Percentiles rank a stretch among this genome's conserved stretches.
Evolutionary conservation across 805 yeast genomes (phyloP).

Genomic region (Candida dendrica): DNA sequence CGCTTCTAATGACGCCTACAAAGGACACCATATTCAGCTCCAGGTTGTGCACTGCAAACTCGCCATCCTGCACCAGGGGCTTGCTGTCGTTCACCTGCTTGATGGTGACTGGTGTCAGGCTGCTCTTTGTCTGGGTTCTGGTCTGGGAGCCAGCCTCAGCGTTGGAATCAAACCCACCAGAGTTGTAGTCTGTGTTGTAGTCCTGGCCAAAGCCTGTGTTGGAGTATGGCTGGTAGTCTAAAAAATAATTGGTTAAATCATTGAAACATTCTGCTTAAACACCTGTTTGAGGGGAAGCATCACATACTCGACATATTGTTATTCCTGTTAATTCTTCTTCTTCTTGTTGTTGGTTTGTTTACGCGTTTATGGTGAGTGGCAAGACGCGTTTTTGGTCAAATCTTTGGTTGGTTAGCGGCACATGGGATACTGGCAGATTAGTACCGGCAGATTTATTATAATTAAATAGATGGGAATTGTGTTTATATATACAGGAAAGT

Average conservation of each 20-base stretch:
- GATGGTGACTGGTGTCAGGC: constrained; percentile 63
- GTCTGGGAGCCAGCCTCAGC: constrained; percentile 26
- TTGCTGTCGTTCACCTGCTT: constrained; percentile 60
- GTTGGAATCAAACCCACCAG: constrained; percentile 28
- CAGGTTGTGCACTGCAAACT: constrained; percentile 50
- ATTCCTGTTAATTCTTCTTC: too few species aligned
- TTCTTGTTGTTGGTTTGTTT: too few species aligned
- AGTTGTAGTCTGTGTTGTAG: constrained; percentile 17
- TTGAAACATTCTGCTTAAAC: background rate
- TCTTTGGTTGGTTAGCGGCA: too few species aligned
- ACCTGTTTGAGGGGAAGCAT: too few species aligned
- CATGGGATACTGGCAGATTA: too few species aligned
- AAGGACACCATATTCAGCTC: constrained; percentile 58
- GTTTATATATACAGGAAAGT: too few species aligned
- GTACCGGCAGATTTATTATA: too few species aligned
- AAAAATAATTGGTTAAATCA: background rate
- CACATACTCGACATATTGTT: background rate
- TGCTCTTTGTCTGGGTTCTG: constrained; percentile 25
- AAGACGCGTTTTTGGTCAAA: background rate
- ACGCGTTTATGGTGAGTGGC: background rate
- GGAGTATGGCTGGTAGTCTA: constrained; percentile 29
- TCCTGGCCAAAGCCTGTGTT: constrained; percentile 22
- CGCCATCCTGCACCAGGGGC: constrained; percentile 60
- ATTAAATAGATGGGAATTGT: too few species aligned
- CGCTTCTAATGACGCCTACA: constrained; percentile 65